Conservation (phyloP, 1,284 basidiomycete species). For the Ustilago xerochloae region DNA sequence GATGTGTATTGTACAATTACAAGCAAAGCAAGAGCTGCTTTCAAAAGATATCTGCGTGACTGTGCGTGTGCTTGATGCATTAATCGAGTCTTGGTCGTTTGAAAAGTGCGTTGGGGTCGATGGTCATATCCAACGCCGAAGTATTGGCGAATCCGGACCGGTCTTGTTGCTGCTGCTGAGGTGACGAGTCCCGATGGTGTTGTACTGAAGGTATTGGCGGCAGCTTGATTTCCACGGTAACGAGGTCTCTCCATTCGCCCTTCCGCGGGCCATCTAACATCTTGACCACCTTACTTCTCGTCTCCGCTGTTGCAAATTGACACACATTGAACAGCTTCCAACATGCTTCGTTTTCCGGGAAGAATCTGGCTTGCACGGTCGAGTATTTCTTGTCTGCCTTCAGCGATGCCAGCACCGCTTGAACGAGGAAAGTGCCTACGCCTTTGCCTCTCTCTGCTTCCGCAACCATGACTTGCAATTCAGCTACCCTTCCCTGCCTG, state of each 20-base stretch:
- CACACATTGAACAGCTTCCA: constrained; percentile 9
- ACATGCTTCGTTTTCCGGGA: constrained; percentile 27
- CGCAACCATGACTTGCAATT: constrained; percentile 40
- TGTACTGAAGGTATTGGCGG: constrained; percentile 7
- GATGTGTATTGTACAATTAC: constrained; percentile 11
- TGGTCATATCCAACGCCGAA: constrained; percentile 9
- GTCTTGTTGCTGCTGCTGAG: neutral
- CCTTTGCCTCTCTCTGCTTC: constrained; percentile 27
- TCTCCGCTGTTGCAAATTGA: constrained; percentile 5
- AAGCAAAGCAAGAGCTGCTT: neutral
- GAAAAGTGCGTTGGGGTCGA: constrained; percentile 28
- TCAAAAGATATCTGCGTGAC: neutral
- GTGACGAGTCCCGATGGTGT: neutral
- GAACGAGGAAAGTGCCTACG: constrained; percentile 20
- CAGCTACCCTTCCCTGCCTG: constrained; percentile 14
- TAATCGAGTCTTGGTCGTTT: constrained; percentile 28
- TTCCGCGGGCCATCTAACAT: constrained; percentile 36
- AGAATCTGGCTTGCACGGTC: constrained; percentile 36
- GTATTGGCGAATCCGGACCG: neutral
- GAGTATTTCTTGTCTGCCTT: constrained; percentile 13
- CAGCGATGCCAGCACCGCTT: constrained; percentile 19
- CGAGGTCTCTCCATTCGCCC: constrained; percentile 31
- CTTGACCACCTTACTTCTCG: constrained; percentile 8
- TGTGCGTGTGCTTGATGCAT: neutral
- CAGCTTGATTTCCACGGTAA: constrained; percentile 19